Percentiles rank a stretch among this genome's conserved stretches.
Conservation (phyloP, 805 yeast species). For the Candida insectalens region DNA sequence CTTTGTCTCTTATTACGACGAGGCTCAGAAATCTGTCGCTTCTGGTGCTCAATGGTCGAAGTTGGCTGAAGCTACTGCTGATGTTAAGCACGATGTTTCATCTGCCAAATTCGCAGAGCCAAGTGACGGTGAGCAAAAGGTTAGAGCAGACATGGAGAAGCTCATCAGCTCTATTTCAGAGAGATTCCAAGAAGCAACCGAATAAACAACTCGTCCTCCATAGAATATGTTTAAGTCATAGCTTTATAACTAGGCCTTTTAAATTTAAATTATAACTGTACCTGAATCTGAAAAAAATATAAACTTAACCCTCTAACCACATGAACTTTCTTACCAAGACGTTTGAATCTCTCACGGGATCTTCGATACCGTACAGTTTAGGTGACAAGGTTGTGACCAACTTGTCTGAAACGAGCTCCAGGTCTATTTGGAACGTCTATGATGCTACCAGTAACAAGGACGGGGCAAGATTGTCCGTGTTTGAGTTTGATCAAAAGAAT, state of each 20-base stretch:
- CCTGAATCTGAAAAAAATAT: too few relatives aligned
- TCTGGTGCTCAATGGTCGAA: conserved; percentile 94
- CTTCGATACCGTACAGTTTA: conserved; percentile 47
- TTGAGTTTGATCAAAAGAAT: conserved; percentile 46
- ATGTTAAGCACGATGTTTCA: conserved; percentile 87
- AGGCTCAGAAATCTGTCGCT: conserved; percentile 94
- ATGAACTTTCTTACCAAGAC: conserved; percentile 70
- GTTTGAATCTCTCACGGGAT: conserved; percentile 48
- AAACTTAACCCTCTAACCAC: too few relatives aligned
- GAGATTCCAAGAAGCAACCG: conserved; percentile 91
- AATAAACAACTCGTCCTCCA: conserved; percentile 30
- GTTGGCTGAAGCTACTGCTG: conserved; percentile 79
- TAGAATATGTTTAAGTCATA: neutral
- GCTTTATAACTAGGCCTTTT: too few relatives aligned
- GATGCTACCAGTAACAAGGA: conserved; percentile 48
- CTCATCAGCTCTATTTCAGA: conserved; percentile 71
- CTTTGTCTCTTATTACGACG: conserved; percentile 84
- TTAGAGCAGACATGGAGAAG: conserved; percentile 66
- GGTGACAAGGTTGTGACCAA: conserved; percentile 30
- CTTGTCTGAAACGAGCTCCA: conserved; percentile 13
- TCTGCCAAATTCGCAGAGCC: conserved; percentile 96
- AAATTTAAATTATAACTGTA: too few relatives aligned
- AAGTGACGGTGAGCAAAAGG: conserved; percentile 75
- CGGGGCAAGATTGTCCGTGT: conserved; percentile 49
- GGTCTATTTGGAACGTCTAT: conserved; percentile 52